phyloP scores from a whole-genome alignment of 2,329 filamentous ascomycete species.

The Trichocomaceae sp. region DNA sequence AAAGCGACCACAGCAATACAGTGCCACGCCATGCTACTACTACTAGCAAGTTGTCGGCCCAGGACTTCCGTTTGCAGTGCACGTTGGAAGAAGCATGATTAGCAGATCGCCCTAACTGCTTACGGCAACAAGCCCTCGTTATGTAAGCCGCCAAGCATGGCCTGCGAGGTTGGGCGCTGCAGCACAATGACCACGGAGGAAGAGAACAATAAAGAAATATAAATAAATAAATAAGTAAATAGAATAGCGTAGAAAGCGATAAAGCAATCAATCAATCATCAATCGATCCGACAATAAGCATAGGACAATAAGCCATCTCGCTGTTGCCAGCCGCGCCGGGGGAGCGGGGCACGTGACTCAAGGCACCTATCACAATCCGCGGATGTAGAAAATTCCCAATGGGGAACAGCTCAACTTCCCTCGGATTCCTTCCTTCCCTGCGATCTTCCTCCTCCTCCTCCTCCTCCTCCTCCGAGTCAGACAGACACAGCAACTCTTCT shows the following conservation, averaged over 20 bases:
- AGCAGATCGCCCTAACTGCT: neutral
- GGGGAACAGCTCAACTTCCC: neutral
- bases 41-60: no score
- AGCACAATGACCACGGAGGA: neutral
- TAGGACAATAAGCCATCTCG: neutral
- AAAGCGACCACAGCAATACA: neutral
- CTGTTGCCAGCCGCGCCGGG: neutral
- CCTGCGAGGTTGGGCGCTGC: no score
- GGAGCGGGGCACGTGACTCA: neutral
- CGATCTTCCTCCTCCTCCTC: neutral
- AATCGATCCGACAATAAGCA: neutral
- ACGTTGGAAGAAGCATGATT: neutral
- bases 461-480: neutral
- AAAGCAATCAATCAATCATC: no score
- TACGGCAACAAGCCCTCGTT: neutral
- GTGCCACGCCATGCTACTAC: neutral
- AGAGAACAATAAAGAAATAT: neutral
- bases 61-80: conserved; percentile 9
- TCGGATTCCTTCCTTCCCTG: conserved; percentile 2
- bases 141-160: neutral
- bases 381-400: conserved; percentile 8
- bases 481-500: neutral
- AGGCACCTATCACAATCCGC: conserved; percentile 5
- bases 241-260: no score
- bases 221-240: neutral